Conservation (phyloP, 2,329 filamentous ascomycete genomes). For the Botrytis byssoidea region DNA sequence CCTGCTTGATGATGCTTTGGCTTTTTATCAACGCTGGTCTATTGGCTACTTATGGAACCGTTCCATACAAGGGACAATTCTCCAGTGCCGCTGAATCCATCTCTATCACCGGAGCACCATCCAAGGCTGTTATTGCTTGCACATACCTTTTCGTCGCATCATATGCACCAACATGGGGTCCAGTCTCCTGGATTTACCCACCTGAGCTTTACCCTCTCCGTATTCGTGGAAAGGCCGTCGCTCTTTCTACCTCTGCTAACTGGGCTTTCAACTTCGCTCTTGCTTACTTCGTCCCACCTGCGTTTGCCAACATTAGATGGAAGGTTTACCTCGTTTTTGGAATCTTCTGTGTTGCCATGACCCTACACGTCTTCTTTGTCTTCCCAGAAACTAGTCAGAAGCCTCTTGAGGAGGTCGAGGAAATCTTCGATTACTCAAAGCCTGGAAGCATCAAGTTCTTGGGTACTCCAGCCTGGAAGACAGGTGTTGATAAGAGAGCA, state of each 20-base stretch:
- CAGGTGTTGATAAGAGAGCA: constrained; percentile 31
- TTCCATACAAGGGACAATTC: constrained; percentile 41
- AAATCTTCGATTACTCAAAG: constrained; percentile 45
- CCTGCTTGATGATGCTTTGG: constrained; percentile 40
- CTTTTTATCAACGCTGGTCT: constrained; percentile 49
- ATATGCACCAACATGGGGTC: constrained; percentile 52
- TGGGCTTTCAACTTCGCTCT: constrained; percentile 53
- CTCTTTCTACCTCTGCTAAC: constrained; percentile 51
- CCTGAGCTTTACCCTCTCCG: constrained; percentile 50
- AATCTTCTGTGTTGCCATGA: constrained; percentile 51
- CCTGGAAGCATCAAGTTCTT: constrained; percentile 33
- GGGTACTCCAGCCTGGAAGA: constrained; percentile 37
- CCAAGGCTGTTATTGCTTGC: constrained; percentile 61
- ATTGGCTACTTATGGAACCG: constrained; percentile 45
- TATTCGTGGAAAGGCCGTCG: constrained; percentile 53
- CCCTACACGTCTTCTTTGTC: constrained; percentile 52
- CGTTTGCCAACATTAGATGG: constrained; percentile 50
- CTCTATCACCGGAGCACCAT: constrained; percentile 48
- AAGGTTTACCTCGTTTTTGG: constrained; percentile 53
- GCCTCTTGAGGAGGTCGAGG: constrained; percentile 53
- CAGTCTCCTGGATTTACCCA: constrained; percentile 51
- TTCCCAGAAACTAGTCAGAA: constrained; percentile 58
- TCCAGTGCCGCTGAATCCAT: constrained; percentile 46
- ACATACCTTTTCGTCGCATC: constrained; percentile 64
- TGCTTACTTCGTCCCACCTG: constrained; percentile 48